Base-by-base conservation (phyloP, 2,329 filamentous ascomycete species). In the Aspergillus aculeatus region DNA sequence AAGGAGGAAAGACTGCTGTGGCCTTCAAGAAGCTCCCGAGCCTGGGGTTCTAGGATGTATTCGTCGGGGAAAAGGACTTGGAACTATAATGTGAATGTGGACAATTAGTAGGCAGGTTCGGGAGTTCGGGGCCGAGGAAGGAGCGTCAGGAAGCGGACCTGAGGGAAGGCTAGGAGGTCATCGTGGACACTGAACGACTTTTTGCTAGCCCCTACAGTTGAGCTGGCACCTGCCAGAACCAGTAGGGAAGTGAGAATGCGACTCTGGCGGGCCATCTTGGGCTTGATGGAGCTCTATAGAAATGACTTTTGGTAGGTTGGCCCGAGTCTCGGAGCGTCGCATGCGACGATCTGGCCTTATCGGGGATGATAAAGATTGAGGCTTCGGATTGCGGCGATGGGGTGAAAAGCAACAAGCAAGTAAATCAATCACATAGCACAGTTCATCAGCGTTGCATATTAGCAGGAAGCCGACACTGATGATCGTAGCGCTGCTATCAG, bases 81-180 rank as follows among this genome's bases (percentile, higher is more conserved):
- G 71, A 90, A 97, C 89, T 97, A 29, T 16, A 23, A 10, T 35
- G 16, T 19, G 16, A 35, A 31, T 10, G 21, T n/a, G 47, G 6
- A 16, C 53, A 11, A 23, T 54, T 47, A 50, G 41, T 16, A 55
- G 50, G 11, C 19, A 35, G 38, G 10, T 4, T 16, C 47, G 53
- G 4, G 21, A 16, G 31, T 53, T 44, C 14, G 16, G 38, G 24
- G 41, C 26, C 32, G 44, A 14, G 26, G 4, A 14, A 47, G 54
- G 47, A 47, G 26, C 24, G 50, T 16, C 16, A n/a, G 14, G 52
- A 44, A 31, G 52, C 81, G 64, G 81, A 94, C 91, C 83, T 95
- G 91, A 11, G 93, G 93, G 76, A 89, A 92, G 19, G 92, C 92
- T 58, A 96, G 83, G 54, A 96, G 76, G 73, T 97, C 93, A 72